These are phyloP conservation scores for Fagopyrum homotropicum DNA, from an alignment of 148 eudicot species.

Conservation along the genomic window DNA sequence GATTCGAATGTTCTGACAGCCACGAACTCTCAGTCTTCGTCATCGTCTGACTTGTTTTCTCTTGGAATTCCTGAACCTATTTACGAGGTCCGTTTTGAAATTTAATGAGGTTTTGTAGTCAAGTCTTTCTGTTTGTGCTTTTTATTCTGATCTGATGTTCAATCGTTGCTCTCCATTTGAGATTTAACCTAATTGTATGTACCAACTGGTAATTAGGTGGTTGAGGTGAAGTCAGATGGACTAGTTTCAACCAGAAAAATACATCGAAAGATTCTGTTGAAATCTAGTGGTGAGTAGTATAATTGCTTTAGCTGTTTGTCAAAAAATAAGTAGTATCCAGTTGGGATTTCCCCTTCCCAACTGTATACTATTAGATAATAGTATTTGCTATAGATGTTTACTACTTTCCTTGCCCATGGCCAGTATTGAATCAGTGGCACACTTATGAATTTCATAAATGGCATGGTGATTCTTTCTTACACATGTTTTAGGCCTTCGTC, in stretches of 20 bases:
- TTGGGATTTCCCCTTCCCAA: background rate
- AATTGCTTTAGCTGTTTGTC: background rate
- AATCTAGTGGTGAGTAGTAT: conserved; percentile 75
- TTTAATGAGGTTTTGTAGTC: background rate
- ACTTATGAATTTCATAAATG: background rate
- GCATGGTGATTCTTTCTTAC: background rate
- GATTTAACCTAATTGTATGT: background rate
- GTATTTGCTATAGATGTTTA: background rate
- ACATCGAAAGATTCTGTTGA: conserved; percentile 64
- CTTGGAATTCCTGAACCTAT: conserved; percentile 89
- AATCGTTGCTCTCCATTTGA: background rate
- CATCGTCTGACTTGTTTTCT: conserved; percentile 38
- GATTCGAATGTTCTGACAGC: conserved; percentile 17
- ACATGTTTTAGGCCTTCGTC: conserved; percentile 68
- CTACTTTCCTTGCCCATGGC: background rate
- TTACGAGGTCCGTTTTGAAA: conserved; percentile 49
- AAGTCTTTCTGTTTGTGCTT: background rate
- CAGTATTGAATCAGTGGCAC: background rate
- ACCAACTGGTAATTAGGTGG: conserved; percentile 43
- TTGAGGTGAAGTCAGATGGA: conserved; percentile 77
- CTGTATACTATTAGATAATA: background rate
- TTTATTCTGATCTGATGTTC: background rate
- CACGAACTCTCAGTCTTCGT: conserved; percentile 12
- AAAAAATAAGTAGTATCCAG: background rate
- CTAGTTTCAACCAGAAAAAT: conserved; percentile 66